Evolutionary conservation across 2,329 filamentous ascomycete genomes (phyloP).

Genomic region (Tolypocladium endophyticum): DNA sequence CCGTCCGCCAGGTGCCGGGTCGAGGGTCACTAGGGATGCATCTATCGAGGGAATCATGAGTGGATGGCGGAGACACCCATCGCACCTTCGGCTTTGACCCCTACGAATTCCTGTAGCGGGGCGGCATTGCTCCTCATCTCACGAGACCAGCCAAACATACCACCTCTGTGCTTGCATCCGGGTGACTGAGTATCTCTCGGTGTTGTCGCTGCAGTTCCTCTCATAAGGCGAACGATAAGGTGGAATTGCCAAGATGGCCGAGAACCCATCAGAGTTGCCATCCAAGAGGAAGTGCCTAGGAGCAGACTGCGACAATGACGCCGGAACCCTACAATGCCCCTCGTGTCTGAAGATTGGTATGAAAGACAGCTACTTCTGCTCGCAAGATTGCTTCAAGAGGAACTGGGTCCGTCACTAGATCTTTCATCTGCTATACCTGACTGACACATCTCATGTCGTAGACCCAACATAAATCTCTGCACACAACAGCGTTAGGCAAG

Average conservation of each 20-base stretch:
- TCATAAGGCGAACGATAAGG: background rate
- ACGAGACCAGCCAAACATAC: background rate
- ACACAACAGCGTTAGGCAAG: conserved; percentile 60
- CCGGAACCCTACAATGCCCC: conserved; percentile 80
- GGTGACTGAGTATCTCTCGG: background rate
- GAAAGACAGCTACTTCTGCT: conserved; percentile 91
- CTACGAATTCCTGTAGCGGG: background rate
- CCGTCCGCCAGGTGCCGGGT: background rate
- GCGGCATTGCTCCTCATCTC: background rate
- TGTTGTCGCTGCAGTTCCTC: background rate
- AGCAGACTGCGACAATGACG: conserved; percentile 75
- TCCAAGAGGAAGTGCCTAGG: conserved; percentile 66
- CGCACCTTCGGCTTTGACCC: background rate
- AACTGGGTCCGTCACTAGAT: conserved; percentile 67
- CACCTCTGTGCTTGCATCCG: background rate
- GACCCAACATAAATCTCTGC: conserved; percentile 48
- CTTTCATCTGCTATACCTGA: background rate
- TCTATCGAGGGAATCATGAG: background rate
- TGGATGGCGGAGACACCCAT: background rate
- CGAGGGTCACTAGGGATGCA: background rate
- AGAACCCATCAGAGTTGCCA: background rate
- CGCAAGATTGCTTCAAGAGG: conserved; percentile 96
- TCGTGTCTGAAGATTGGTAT: conserved; percentile 84
- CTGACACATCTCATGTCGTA: conserved; percentile 5
- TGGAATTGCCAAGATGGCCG: background rate